Base-by-base conservation (phyloP, 768 basidiomycete genomes). In the Xerocomus brunneocitrinus region DNA sequence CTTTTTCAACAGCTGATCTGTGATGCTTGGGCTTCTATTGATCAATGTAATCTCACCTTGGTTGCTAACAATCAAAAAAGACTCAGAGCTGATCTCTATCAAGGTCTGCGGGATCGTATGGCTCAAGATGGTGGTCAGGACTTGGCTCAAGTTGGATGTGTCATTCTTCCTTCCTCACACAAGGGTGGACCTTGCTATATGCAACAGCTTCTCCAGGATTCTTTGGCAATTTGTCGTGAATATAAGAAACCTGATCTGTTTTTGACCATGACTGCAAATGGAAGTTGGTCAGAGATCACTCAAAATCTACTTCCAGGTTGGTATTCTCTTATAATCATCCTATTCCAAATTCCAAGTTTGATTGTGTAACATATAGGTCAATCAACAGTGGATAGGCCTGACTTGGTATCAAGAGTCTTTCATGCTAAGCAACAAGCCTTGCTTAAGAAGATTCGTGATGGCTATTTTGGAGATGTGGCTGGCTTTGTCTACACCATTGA, bases 201-300 rank as follows among this genome's bases (percentile, higher is more conserved):
- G 77, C 58, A 67, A 0, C 73, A 77, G 47, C 58, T 63, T 0
- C 75, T 70, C 34, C 76, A 80, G 28, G 78, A 81, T 53, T 61
- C 76, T 0, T 66, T 82, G 66, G 77, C 80, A 0, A 66, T 83
- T 25, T 71, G 67, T 9, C 58, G 72, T 0, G 59, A 67, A 35
- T 75, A 60, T 41, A 55, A 58, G 1, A 73, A 71, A 7, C 62
- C 72, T 9, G 76, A 81, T 45, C 55, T 81, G 1, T 82, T 82
- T 42, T 50, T 82, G 0, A 83, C 79, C 0, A 73, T 81, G 67
- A 83, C 80, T 9, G 66, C 71, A 8, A 83, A 82, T 67, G 76
- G 78, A 0, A 44, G 64, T 0, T 83, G 81, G 81, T 62, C 61
- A 2, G 79, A 83, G 48, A 71, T 82, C 19, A 35, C 50, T 0